Evolutionary conservation across 1,284 basidiomycete genomes (phyloP), one percentile per base, ranked within the genome.

Genomic region (Stereum hirsutum): DNA sequence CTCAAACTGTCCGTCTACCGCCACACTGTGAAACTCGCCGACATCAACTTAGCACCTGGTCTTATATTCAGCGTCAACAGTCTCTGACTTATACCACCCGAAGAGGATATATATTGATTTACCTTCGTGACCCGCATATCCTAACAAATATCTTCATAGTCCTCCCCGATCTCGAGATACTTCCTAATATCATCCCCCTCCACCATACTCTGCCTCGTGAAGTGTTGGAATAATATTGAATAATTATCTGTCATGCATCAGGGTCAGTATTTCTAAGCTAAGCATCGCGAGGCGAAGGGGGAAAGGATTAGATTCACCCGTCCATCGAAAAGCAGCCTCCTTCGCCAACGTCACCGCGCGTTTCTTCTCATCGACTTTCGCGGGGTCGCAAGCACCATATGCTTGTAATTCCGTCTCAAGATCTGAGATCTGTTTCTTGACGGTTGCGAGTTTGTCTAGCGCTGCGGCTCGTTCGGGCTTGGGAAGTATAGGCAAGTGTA

Each of bases 371-470:
- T 89, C 85, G 28, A 91, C 71, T 55, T 80, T 84, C 39, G 69
- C 72, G 0, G 90, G 89, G 60, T 93, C 88, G 49, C 86, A 89
- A 6, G 85, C 82, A 35, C 86, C 86, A 53, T 88, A 90, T 33
- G 78, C 76, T 12, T 66, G 69, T 1, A 91, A 72, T 58, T 93
- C 88, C 5, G 65, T 62, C 52, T 85, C 74, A 34, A 90, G 67
- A n/a, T 62, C 64, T 2, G 57, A 62, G 2, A 83, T 66, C 49
- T 81, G 68, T 49, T 70, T 67, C 54, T 74, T 78, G 44, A 78
- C 62, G 2, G 57, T 54, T 1, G 59, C 54, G 23, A 89, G 69
- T 36, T 64, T 63, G 7, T 64, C 63, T 27, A 92, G 64, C 1
- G 69, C 58, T 17, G 58, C 56, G 0, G 62, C 57, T 49, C 88